A percentile compares a stretch with the other conserved stretches of the same genome.
Conservation (phyloP, 2,329 filamentous ascomycete genomes). For the Diaporthe sp. region DNA sequence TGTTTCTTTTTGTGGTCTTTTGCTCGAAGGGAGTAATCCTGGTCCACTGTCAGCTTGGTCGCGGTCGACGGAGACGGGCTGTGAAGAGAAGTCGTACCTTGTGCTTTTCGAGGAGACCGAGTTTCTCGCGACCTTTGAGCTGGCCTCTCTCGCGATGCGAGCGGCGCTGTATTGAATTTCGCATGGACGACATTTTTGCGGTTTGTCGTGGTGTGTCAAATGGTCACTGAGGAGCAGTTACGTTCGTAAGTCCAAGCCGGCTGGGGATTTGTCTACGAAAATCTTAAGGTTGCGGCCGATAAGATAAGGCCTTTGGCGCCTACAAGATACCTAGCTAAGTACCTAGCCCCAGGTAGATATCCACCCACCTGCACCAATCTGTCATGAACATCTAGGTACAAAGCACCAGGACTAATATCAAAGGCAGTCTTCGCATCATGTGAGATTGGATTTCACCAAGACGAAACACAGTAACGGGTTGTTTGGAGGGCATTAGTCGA, state of each 20-base stretch:
- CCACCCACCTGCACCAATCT: neutral
- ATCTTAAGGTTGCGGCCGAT: slow-evolving; percentile 26
- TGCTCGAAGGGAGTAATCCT: slow-evolving; percentile 76
- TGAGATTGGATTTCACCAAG: neutral
- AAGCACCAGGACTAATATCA: neutral
- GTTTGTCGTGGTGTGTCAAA: neutral
- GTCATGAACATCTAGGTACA: neutral
- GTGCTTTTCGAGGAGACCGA: slow-evolving; percentile 95
- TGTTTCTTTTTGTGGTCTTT: slow-evolving; percentile 78
- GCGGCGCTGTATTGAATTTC: slow-evolving; percentile 80
- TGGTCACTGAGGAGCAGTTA: neutral
- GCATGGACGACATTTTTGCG: slow-evolving; percentile 67
- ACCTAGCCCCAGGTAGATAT: neutral
- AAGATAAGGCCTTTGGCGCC: slow-evolving; percentile 11
- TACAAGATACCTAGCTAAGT: neutral
- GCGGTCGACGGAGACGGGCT: neutral
- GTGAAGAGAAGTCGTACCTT: slow-evolving; percentile 69
- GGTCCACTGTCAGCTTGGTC: neutral
- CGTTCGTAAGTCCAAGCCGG: neutral
- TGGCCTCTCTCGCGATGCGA: slow-evolving; percentile 93
- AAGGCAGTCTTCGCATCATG: neutral
- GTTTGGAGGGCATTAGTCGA: neutral
- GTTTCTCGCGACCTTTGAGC: slow-evolving; percentile 84
- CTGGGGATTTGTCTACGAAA: slow-evolving; percentile 1
- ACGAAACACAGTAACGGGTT: neutral